These are phyloP conservation scores for Ustilago loliicola DNA, from an alignment of 1,284 basidiomycete species.

Conservation along the genomic window DNA sequence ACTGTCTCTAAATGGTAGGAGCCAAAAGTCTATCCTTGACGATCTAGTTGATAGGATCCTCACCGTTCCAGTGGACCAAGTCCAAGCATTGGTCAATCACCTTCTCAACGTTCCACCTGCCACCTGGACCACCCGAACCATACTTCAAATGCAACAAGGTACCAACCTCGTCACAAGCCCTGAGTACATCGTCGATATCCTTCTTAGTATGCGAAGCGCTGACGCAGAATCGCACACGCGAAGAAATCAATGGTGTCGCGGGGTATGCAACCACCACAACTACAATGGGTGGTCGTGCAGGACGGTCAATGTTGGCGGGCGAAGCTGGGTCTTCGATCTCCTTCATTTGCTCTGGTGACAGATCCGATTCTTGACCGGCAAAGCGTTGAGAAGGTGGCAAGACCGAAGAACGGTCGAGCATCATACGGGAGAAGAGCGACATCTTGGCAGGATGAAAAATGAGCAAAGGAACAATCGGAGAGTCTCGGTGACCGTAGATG, in stretches of 20 bases:
- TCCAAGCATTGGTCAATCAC: slow-evolving; percentile 83
- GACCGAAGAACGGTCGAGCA: slow-evolving; percentile 62
- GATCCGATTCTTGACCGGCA: slow-evolving; percentile 42
- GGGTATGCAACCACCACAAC: slow-evolving; percentile 73
- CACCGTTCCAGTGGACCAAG: slow-evolving; percentile 75
- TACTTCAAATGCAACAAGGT: slow-evolving; percentile 81
- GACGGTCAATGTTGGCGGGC: slow-evolving; percentile 38
- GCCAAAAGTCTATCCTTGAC: not conserved
- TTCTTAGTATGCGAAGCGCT: slow-evolving; percentile 96
- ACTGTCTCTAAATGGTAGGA: not conserved
- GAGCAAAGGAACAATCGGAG: slow-evolving; percentile 92
- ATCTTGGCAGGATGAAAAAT: slow-evolving; percentile 84
- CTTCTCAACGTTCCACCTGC: slow-evolving; percentile 86
- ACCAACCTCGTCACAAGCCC: slow-evolving; percentile 93
- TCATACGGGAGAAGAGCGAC: slow-evolving; percentile 67
- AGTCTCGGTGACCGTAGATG: slow-evolving; percentile 90
- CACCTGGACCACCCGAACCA: slow-evolving; percentile 78
- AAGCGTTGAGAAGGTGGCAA: slow-evolving; percentile 65
- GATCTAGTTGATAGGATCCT: slow-evolving; percentile 46
- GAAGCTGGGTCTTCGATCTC: slow-evolving; percentile 53
- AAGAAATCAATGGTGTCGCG: slow-evolving; percentile 89
- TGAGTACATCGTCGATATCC: slow-evolving; percentile 88
- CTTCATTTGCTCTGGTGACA: slow-evolving; percentile 47
- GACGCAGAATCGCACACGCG: slow-evolving; percentile 92
- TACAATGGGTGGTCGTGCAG: slow-evolving; percentile 63